phyloP scores from a whole-genome alignment of 768 basidiomycete genomes.

The Naganishia vishniacii region DNA sequence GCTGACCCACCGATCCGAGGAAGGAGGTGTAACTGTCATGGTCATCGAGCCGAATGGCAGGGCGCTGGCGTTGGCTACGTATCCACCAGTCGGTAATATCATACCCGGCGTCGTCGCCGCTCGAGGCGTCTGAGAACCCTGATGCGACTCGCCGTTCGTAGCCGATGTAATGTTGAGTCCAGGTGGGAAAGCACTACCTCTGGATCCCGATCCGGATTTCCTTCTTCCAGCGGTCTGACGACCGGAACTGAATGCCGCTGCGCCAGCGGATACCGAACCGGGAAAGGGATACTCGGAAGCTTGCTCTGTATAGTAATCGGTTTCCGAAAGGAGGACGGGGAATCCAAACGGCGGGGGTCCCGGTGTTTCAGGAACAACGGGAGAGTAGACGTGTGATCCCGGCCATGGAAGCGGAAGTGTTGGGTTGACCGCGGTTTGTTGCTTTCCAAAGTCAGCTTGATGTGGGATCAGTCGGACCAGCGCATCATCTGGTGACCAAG shows the following conservation, averaged over 20 bases:
- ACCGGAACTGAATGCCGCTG: neutral
- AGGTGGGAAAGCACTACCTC: neutral
- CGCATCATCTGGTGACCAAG: constrained; percentile 25
- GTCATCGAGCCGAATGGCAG: neutral
- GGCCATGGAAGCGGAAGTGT: constrained; percentile 28
- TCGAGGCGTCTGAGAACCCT: constrained; percentile 10
- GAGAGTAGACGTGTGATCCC: constrained; percentile 26
- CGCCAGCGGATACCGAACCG: constrained; percentile 4
- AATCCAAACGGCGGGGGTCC: constrained; percentile 22
- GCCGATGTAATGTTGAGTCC: neutral
- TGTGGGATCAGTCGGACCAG: constrained; percentile 18
- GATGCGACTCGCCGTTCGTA: neutral
- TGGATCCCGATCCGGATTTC: constrained; percentile 1
- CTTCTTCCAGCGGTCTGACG: constrained; percentile 7
- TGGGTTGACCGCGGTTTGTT: neutral
- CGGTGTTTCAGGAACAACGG: constrained; percentile 12
- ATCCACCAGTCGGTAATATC: neutral
- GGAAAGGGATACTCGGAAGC: constrained; percentile 11
- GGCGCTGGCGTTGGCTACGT: neutral
- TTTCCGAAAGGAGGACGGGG: constrained; percentile 12
- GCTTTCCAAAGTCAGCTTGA: neutral
- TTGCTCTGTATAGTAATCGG: constrained; percentile 18
- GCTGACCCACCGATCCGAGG: constrained; percentile 23
- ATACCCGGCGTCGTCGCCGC: neutral
- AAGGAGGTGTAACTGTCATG: constrained; percentile 25